phyloP scores from a whole-genome alignment of 352 stramenopile genomes.

The Pythium insidiosum region DNA sequence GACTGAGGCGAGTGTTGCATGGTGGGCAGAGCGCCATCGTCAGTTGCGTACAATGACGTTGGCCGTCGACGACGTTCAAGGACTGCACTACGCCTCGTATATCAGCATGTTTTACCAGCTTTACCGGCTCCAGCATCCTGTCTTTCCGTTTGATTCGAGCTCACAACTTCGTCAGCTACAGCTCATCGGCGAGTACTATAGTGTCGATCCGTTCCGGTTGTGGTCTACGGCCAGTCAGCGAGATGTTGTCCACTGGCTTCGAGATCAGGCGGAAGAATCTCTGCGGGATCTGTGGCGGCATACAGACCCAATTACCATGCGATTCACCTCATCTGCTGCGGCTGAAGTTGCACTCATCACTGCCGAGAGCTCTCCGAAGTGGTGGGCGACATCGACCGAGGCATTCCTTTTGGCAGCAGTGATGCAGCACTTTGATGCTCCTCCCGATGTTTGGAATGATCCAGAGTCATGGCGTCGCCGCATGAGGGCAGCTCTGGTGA shows the following conservation, averaged over 20 bases:
- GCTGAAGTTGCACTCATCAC: no score
- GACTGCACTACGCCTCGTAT: no score
- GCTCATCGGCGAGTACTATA: slow-evolving; percentile 23
- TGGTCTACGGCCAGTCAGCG: no score
- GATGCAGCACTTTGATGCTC: slow-evolving; percentile 14
- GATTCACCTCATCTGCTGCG: no score
- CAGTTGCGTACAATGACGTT: no score
- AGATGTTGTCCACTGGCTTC: slow-evolving; percentile 17
- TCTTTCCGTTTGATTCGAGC: slow-evolving; percentile 18
- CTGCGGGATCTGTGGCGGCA: neutral
- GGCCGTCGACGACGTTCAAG: no score
- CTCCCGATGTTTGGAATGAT: slow-evolving; percentile 7
- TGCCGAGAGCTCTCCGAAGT: no score
- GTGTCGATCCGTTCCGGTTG: slow-evolving; percentile 7
- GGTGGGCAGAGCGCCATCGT: no score
- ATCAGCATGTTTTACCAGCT: slow-evolving; percentile 49
- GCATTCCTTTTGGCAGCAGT: slow-evolving; percentile 12
- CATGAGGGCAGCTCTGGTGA: slow-evolving; percentile 5
- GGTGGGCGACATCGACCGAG: no score
- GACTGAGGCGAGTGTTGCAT: no score
- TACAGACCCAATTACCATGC: no score
- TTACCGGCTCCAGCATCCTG: slow-evolving; percentile 37
- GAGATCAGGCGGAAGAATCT: neutral
- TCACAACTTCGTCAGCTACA: slow-evolving; percentile 35
- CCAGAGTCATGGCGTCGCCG: slow-evolving; percentile 7